Evolutionary conservation across 2,329 filamentous ascomycete species (phyloP).

Genomic region (Diaporthe humulicola): DNA sequence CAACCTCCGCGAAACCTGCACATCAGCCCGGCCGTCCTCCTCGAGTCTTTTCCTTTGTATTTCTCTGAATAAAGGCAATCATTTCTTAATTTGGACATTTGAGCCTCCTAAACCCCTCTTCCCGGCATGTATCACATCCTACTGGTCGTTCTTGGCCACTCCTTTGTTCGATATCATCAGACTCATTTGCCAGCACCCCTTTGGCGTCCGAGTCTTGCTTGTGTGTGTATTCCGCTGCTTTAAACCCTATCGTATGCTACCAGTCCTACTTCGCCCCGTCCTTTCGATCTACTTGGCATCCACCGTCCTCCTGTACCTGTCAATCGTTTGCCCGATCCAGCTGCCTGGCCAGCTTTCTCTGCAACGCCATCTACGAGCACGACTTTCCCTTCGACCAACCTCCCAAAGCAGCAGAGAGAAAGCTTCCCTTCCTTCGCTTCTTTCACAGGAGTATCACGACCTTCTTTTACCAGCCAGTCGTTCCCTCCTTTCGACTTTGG

Average conservation of each 20-base stretch:
- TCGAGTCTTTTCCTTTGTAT: slow-evolving; percentile 26
- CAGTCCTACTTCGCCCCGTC: slow-evolving; percentile 1
- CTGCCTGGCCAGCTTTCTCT: slow-evolving; percentile 27
- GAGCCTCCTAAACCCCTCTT: slow-evolving; percentile 18
- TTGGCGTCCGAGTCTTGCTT: slow-evolving; percentile 11
- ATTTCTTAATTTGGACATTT: slow-evolving; percentile 19
- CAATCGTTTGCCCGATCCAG: slow-evolving; percentile 11
- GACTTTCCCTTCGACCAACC: slow-evolving; percentile 23
- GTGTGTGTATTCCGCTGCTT: slow-evolving; percentile 12
- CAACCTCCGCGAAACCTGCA: neutral
- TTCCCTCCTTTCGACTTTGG: slow-evolving; percentile 2
- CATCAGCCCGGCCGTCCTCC: neutral
- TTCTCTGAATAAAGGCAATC: slow-evolving; percentile 29
- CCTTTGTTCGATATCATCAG: slow-evolving; percentile 34
- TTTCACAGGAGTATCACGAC: slow-evolving; percentile 1
- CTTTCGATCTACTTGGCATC: neutral
- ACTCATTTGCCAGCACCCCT: slow-evolving; percentile 1
- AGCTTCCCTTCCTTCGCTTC: slow-evolving; percentile 25
- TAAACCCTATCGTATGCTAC: slow-evolving; percentile 8
- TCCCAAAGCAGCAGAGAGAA: slow-evolving; percentile 1
- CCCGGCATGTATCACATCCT: slow-evolving; percentile 24
- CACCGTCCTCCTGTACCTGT: slow-evolving; percentile 1
- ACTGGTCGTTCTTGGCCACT: slow-evolving; percentile 20
- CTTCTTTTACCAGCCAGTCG: neutral
- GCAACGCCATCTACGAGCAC: slow-evolving; percentile 9